phyloP scores from a whole-genome alignment of 805 yeast species.

The Cyberlindnera sargentensis region DNA sequence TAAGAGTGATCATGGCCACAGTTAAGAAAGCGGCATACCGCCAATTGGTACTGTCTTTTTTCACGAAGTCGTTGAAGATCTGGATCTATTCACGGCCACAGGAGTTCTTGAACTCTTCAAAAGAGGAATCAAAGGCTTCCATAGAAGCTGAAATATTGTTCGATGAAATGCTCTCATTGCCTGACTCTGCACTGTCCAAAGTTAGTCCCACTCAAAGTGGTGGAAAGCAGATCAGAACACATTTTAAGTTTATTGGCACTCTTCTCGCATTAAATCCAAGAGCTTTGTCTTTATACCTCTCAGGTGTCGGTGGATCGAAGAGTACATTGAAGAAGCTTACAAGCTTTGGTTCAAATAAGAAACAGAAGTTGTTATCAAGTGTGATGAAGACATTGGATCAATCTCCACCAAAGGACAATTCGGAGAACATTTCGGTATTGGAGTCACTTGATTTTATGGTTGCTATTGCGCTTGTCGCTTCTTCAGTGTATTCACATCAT shows the following conservation, averaged over 20 bases:
- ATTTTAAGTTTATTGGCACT: constrained; percentile 28
- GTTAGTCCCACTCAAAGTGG: constrained; percentile 3
- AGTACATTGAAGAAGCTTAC: constrained; percentile 19
- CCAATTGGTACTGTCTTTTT: constrained; percentile 36
- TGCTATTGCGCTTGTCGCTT: constrained; percentile 27
- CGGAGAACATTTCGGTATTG: constrained; percentile 18
- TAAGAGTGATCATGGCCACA: constrained; percentile 29
- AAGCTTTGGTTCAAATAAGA: constrained; percentile 16
- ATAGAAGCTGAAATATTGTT: constrained; percentile 29
- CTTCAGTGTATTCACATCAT: constrained; percentile 22
- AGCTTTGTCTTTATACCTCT: constrained; percentile 22
- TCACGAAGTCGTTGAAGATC: constrained; percentile 37
- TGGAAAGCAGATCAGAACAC: constrained; percentile 22
- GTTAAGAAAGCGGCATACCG: constrained; percentile 40
- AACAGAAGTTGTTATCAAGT: constrained; percentile 15
- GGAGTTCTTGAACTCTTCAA: constrained; percentile 31
- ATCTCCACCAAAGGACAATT: constrained; percentile 11
- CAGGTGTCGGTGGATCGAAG: constrained; percentile 11
- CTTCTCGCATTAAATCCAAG: constrained; percentile 28
- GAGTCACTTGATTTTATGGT: constrained; percentile 27
- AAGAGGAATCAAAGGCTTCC: constrained; percentile 15
- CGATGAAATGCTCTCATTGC: constrained; percentile 26
- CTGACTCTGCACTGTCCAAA: constrained; percentile 18
- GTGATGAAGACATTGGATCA: constrained; percentile 17
- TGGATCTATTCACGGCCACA: constrained; percentile 47